Evolutionary conservation across 2,329 filamentous ascomycete genomes (phyloP), one percentile per base, ranked within the genome.

Genomic region (Neodidymelliopsis sp.): DNA sequence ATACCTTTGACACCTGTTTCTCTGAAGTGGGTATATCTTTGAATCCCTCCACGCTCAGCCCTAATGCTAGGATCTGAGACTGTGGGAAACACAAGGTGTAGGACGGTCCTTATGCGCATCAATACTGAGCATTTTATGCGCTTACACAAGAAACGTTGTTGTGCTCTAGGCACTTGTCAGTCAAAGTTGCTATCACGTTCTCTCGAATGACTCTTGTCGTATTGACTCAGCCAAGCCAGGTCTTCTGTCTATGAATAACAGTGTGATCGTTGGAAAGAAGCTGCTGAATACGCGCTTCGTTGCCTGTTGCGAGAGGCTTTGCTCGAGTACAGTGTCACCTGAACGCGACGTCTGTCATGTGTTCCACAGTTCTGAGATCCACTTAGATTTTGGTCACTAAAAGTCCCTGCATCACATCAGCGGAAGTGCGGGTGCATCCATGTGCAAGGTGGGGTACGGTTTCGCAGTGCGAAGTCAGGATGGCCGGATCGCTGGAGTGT

Each of bases 351-450:
- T 29, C 9, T 31, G 27, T 19, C 37, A 30, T 44, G 31, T 34
- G 24, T 43, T 20, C 12, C 29, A 15, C 33, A 20, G 20, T 34
- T 8, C 31, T 31, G 30, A 34, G 36, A 35, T 52, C 27, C 35
- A 40, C 34, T 23, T 45, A 28, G n/a, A 19, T 35, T n/a, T 34
- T n/a, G 30, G 45, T 28, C 31, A 53, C 48, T 49, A 53, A 38
- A 15, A 29, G 50, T 41, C 53, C 56, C 49, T 59, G 53, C 56
- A 51, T 54, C 42, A 25, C 30, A 50, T 48, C 39, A 24, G 48
- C 42, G 46, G 51, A 37, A 34, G 22, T 43, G 35, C 47, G 47
- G 47, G 39, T 44, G 47, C 23, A 38, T 49, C 39, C 34, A 44
- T 39, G 47, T 28, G 34, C 25, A 49, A 39, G 39, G 39, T 44